These are phyloP conservation scores for Coleophoma cylindrospora DNA, from an alignment of 2,329 filamentous ascomycete genomes.

Conservation along the genomic window DNA sequence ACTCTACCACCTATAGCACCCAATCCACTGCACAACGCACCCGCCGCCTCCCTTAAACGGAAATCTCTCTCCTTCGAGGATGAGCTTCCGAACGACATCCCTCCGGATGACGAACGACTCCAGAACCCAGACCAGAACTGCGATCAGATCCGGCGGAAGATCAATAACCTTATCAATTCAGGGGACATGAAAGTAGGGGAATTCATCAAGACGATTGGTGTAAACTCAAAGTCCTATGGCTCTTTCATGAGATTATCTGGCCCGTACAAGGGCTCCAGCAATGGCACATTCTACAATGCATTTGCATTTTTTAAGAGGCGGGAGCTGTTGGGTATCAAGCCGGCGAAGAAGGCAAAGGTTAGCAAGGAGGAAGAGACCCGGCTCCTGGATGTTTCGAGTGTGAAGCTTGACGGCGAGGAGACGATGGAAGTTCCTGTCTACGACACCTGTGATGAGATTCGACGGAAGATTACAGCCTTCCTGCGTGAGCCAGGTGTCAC, in stretches of 20 bases:
- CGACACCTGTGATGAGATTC: conserved; percentile 53
- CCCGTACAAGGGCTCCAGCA: conserved; percentile 28
- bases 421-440: conserved; percentile 40
- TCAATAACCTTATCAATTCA: conserved; percentile 32
- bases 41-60: conserved; percentile 5
- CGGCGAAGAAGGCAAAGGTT: conserved; percentile 26
- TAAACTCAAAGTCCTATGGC: conserved; percentile 29
- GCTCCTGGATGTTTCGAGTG: conserved; percentile 33
- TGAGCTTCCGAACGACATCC: conserved; percentile 3
- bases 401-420: conserved; percentile 43
- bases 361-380: conserved; percentile 21
- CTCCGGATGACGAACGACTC: conserved; percentile 8
- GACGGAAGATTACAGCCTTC: conserved; percentile 49
- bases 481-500: conserved; percentile 42
- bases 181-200: conserved; percentile 38
- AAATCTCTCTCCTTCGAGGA: conserved; percentile 9
- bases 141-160: conserved; percentile 34
- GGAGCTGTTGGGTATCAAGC: conserved; percentile 40
- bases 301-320: conserved; percentile 44
- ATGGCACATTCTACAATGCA: conserved; percentile 30
- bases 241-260: conserved; percentile 45
- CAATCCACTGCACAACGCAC: neutral
- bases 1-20: neutral
- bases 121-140: conserved; percentile 15
- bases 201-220: conserved; percentile 34